Evolutionary conservation across 2,329 filamentous ascomycete genomes (phyloP), one percentile per base, ranked within the genome.

Genomic region (Penicillium crustosum): DNA sequence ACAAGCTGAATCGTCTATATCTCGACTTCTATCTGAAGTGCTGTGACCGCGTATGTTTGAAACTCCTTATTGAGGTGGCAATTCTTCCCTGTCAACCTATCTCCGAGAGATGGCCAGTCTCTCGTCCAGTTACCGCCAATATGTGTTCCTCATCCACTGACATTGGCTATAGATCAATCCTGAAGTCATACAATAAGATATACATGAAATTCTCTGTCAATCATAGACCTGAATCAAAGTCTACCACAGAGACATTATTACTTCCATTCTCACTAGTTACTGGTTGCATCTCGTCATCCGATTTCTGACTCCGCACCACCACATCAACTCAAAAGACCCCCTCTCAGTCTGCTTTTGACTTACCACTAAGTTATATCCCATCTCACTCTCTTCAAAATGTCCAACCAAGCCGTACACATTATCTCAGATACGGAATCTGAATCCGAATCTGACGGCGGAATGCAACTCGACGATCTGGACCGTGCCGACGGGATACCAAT

Each of bases 381-480:
- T 33, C 4, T 15, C 15, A 27, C 1, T 15, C 25, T 19, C 17
- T 25, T 38, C 25, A 58, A 57, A 44, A 59, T 64, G 23, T 66
- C 68, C 48, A 52, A 58, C 44, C 13, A 19, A 19, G 2, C 4
- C n/a, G 63, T 61, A 33, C 59, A 64, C 45, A 56, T 65, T 29
- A 53, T 61, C 27, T 48, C 59, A 36, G 57, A 61, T 5, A 57
- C 56, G 3, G 63, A 68, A 19, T 60, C 60, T 4, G 66, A 66
- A 15, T 60, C 60, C 0, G 62, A 65, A 13, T 53, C 53, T 6
- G 61, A 65, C 39, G 67, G 68, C 19, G 63, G 61, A 13, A 70
- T 71, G 68, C 59, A 68, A 33, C 41, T 70, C 39, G 67, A 70
- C 9, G 36, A 59, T 19, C 44, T 53, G 25, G 55, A 64, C 27